These are phyloP conservation scores for Pseudodiploospora longispora DNA, from an alignment of 2,329 filamentous ascomycete genomes.

Conservation along the genomic window DNA sequence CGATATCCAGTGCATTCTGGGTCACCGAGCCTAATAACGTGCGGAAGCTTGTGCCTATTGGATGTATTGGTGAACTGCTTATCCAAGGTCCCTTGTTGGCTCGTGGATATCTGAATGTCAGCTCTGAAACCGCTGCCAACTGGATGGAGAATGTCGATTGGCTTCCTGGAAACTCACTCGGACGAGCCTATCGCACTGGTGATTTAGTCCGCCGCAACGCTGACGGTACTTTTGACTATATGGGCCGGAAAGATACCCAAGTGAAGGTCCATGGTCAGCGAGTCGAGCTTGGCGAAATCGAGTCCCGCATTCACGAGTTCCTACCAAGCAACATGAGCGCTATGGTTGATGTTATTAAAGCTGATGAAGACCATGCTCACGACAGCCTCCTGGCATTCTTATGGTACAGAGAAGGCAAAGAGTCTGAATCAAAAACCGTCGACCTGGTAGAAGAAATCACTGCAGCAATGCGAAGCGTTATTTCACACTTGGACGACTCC, in stretches of 20 bases:
- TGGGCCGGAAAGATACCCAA: constrained; percentile 7
- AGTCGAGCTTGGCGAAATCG: constrained; percentile 8
- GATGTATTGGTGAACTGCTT: constrained; percentile 16
- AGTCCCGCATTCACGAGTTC: constrained; percentile 4
- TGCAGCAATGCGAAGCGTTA: constrained; percentile 1
- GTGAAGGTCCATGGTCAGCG: constrained; percentile 9
- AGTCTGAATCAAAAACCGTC: neutral
- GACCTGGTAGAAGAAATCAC: constrained; percentile 3
- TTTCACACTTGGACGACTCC: constrained; percentile 6
- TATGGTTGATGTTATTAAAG: constrained; percentile 6
- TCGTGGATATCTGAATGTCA: constrained; percentile 4
- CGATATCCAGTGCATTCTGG: constrained; percentile 8
- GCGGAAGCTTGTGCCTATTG: constrained; percentile 12
- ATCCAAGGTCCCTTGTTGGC: constrained; percentile 12
- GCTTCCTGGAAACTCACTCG: constrained; percentile 1
- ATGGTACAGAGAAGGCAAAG: constrained; percentile 7
- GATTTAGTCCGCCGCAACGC: constrained; percentile 8
- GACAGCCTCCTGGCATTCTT: constrained; percentile 7
- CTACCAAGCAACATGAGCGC: constrained; percentile 4
- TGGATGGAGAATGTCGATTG: constrained; percentile 5
- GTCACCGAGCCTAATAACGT: constrained; percentile 12
- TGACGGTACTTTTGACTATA: constrained; percentile 8
- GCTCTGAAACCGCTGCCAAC: constrained; percentile 6
- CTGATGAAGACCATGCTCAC: constrained; percentile 1
- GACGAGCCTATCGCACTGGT: constrained; percentile 6